These are phyloP conservation scores for Pyrenophora graminea DNA, from an alignment of 2,329 filamentous ascomycete genomes.

Conservation along the genomic window DNA sequence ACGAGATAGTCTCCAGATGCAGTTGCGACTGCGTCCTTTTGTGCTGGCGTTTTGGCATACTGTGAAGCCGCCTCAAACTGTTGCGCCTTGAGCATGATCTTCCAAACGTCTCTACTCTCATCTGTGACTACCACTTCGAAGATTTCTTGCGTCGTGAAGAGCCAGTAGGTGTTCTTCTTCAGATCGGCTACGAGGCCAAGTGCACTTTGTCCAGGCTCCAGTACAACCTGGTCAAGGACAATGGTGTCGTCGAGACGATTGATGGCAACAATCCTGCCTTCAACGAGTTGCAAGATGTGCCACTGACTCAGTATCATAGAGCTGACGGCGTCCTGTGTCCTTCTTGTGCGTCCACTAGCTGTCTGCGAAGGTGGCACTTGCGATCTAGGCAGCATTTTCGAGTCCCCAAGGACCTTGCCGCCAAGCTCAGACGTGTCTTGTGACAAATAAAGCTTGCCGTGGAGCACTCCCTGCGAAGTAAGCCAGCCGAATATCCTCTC, in stretches of 20 bases:
- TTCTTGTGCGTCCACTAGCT: conserved; percentile 65
- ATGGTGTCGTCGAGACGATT: conserved; percentile 85
- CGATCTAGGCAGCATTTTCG: conserved; percentile 75
- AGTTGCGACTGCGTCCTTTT: conserved; percentile 89
- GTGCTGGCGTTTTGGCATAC: conserved; percentile 76
- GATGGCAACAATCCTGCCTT: conserved; percentile 78
- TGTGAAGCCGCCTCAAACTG: conserved; percentile 87
- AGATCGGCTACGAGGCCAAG: conserved; percentile 87
- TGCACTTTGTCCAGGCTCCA: conserved; percentile 76
- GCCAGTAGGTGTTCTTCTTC: conserved; percentile 96
- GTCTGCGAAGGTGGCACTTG: conserved; percentile 72
- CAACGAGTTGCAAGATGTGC: conserved; percentile 84
- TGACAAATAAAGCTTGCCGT: conserved; percentile 74
- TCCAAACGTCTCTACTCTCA: conserved; percentile 92
- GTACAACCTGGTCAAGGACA: conserved; percentile 84
- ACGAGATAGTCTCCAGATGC: conserved; percentile 89
- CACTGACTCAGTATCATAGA: conserved; percentile 89
- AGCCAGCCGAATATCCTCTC: conserved; percentile 90
- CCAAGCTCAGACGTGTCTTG: conserved; percentile 68
- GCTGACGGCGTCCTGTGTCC: conserved; percentile 72
- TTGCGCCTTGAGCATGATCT: conserved; percentile 83
- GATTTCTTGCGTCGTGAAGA: conserved; percentile 88
- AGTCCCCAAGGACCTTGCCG: conserved; percentile 74
- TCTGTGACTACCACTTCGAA: conserved; percentile 91
- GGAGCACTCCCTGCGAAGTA: conserved; percentile 80